Conservation (phyloP, 2,329 filamentous ascomycete genomes). For the Chaetomium sp. region DNA sequence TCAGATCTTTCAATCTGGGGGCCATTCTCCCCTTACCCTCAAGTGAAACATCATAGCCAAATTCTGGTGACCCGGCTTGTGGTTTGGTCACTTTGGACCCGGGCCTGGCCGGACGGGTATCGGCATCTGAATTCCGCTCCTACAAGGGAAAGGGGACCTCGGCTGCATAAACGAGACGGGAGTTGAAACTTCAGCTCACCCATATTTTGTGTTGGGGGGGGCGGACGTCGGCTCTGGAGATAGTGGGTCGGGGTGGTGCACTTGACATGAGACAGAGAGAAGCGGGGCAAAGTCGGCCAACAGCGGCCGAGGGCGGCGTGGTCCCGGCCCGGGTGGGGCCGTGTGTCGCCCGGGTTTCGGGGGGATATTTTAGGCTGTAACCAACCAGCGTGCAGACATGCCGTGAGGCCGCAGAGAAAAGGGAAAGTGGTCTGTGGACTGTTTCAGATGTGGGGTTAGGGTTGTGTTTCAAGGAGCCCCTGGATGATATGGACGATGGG, state of each 20-base stretch:
- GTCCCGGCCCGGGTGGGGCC: not conserved
- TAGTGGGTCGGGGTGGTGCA: not conserved
- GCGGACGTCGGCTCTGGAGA: not conserved
- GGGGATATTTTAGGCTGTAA: not conserved
- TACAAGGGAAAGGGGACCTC: not conserved
- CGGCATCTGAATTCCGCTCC: not conserved
- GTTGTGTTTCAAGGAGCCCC: not conserved
- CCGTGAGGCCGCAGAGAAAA: not conserved
- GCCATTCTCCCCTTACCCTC: not conserved
- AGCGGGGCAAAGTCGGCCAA: not conserved
- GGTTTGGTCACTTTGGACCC: not conserved
- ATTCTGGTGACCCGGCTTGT: not conserved
- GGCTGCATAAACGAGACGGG: not conserved
- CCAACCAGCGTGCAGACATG: not conserved
- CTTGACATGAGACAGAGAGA: not conserved
- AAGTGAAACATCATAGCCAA: not conserved
- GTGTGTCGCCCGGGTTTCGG: not conserved
- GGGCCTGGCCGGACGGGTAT: not conserved
- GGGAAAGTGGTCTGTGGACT: slow-evolving; percentile 4
- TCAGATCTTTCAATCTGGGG: not conserved
- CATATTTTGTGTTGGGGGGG: not conserved
- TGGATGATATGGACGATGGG: not conserved
- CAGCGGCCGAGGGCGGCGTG: not conserved
- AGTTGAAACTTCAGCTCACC: not conserved
- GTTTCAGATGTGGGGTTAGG: not conserved